These are phyloP conservation scores for Thelephora aurantiotincta DNA, from an alignment of 768 basidiomycete species.

Conservation along the genomic window DNA sequence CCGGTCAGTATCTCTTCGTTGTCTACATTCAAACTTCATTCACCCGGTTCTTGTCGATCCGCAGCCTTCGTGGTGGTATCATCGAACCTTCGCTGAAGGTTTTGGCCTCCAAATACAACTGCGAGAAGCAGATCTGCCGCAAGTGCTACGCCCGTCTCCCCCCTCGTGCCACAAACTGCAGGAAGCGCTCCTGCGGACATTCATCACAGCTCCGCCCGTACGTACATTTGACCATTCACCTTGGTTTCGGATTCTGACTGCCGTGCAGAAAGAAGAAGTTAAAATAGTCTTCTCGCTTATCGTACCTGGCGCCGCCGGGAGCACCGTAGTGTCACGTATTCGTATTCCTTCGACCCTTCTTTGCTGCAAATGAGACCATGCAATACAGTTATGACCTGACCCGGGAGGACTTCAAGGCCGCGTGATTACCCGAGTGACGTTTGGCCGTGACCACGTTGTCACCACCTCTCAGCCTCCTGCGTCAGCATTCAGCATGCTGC, in stretches of 20 bases:
- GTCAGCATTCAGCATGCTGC: no score
- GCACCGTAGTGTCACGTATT: no score
- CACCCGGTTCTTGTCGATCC: neutral
- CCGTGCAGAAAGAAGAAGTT: conserved; percentile 80
- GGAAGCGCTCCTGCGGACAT: conserved; percentile 87
- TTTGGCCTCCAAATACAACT: conserved; percentile 95
- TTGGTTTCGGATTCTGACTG: neutral
- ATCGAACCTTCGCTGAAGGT: conserved; percentile 99
- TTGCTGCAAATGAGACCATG: no score
- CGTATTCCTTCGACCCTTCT: no score
- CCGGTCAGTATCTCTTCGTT: conserved; percentile 43
- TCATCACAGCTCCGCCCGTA: conserved; percentile 86
- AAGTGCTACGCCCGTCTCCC: conserved; percentile 99
- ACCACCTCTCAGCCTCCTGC: no score
- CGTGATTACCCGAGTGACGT: no score
- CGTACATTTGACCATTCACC: conserved; percentile 20
- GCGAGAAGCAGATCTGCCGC: conserved; percentile 98
- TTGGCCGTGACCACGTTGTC: no score
- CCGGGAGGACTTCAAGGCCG: no score
- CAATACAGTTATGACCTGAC: no score
- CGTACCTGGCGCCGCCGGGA: no score
- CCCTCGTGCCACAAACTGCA: conserved; percentile 98
- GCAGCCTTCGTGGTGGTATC: conserved; percentile 93
- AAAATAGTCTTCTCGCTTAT: conserved; percentile 43
- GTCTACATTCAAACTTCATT: conserved; percentile 2